Percentiles rank a stretch among this genome's conserved stretches.
phyloP scores from a whole-genome alignment of 495 filamentous ascomycete species.

The Staphylotrichum longicolle region DNA sequence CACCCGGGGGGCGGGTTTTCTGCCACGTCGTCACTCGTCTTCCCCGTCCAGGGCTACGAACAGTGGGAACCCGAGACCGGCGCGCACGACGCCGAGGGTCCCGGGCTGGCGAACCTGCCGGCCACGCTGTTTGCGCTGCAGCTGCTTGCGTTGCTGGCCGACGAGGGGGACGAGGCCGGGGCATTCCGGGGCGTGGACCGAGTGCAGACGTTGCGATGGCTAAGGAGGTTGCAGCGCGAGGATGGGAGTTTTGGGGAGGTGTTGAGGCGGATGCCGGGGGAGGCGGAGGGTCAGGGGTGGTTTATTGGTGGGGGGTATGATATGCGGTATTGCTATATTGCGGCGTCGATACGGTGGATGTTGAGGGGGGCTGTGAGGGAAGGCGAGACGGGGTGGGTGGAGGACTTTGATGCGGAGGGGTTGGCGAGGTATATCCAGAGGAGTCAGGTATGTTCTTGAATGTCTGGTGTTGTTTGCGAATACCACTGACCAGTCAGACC shows the following conservation, averaged over 20 bases:
- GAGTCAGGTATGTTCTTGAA: slow-evolving; percentile 32
- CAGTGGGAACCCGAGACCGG: slow-evolving; percentile 35
- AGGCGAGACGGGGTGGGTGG: slow-evolving; percentile 52
- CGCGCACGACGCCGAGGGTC: slow-evolving; percentile 43
- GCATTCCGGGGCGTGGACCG: slow-evolving; percentile 59
- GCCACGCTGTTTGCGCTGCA: slow-evolving; percentile 86
- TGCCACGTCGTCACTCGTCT: slow-evolving; percentile 60
- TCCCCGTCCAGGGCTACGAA: slow-evolving; percentile 36
- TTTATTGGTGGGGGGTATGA: slow-evolving; percentile 75
- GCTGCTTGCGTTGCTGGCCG: slow-evolving; percentile 69
- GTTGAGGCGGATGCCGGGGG: slow-evolving; percentile 48
- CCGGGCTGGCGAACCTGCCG: slow-evolving; percentile 80
- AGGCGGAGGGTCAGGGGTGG: slow-evolving; percentile 32
- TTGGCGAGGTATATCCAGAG: slow-evolving; percentile 68
- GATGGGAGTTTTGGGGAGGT: slow-evolving; percentile 93
- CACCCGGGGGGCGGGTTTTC: slow-evolving; percentile 80
- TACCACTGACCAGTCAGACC: slow-evolving; percentile 53
- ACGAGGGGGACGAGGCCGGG: slow-evolving; percentile 54
- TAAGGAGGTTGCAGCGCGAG: slow-evolving; percentile 70
- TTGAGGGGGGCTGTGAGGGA: slow-evolving; percentile 58
- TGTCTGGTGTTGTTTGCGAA: background rate
- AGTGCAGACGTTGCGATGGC: slow-evolving; percentile 65
- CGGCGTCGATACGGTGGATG: slow-evolving; percentile 77
- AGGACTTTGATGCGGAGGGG: slow-evolving; percentile 72
- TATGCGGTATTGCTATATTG: slow-evolving; percentile 82